Conservation (phyloP, 495 filamentous ascomycete genomes). For the Astrocystis sublimbata region DNA sequence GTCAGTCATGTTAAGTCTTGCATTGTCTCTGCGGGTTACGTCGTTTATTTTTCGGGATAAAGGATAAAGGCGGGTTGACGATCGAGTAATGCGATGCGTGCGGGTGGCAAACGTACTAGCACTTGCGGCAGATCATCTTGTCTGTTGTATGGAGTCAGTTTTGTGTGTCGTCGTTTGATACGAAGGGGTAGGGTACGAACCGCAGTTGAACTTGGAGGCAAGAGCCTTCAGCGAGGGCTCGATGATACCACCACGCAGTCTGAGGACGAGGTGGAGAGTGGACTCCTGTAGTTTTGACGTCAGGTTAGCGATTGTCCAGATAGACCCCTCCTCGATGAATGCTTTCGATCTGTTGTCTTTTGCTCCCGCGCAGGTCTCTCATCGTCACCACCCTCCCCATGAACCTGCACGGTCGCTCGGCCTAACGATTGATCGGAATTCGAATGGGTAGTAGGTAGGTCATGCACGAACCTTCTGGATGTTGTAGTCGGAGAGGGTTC, state of each 20-base stretch:
- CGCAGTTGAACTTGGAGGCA: constrained; percentile 99
- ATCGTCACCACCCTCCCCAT: too few relatives aligned
- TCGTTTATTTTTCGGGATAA: too few relatives aligned
- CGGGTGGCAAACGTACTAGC: constrained; percentile 70
- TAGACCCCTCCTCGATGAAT: constrained; percentile 22
- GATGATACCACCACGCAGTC: constrained; percentile 99
- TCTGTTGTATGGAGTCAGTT: constrained; percentile 35
- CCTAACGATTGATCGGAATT: not conserved
- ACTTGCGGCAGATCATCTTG: constrained; percentile 99
- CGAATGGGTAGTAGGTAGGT: too few relatives aligned
- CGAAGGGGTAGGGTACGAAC: not conserved
- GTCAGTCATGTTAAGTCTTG: too few relatives aligned
- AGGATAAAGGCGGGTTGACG: too few relatives aligned
- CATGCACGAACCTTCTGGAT: constrained; percentile 90
- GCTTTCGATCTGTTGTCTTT: not conserved
- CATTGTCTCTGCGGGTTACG: too few relatives aligned
- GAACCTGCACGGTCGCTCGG: not conserved
- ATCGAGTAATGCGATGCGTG: not conserved
- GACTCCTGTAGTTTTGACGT: constrained; percentile 68
- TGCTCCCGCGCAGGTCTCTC: not conserved
- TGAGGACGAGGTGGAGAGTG: constrained; percentile 97
- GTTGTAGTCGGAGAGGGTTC: constrained; percentile 98
- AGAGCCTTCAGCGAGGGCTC: constrained; percentile 98
- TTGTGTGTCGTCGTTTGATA: not conserved
- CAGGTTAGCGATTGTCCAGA: constrained; percentile 18